Evolutionary conservation across 2,329 filamentous ascomycete species (phyloP), one percentile per base, ranked within the genome.

Genomic region (Parafenestella ontariensis): DNA sequence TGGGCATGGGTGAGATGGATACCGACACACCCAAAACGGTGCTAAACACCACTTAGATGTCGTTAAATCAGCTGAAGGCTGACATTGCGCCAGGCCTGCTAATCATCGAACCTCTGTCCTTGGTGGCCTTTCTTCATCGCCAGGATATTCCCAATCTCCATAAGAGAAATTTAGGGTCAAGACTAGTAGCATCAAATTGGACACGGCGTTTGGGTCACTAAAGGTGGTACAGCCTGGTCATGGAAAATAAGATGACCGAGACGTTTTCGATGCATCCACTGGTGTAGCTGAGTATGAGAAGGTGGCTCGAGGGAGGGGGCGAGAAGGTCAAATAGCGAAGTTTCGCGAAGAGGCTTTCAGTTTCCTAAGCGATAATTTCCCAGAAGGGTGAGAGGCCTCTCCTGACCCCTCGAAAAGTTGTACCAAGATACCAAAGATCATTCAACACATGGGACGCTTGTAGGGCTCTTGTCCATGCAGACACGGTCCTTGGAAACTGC

Each of bases 211-310:
- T 18, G 47, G 47, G 3, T 11, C 40, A 9, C 44, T 58, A 3
- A 46, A 46, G 13, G 33, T n/a, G 36, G 15, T 58, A 54, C 24
- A 46, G 41, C n/a, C 21, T 58, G 17, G 40, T 54, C n/a, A 34
- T 20, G 8, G 42, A 45, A 20, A 41, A 41, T 45, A 45, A 15
- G 15, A 21, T 33, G 20, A 48, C 42, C 2, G 51, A 58, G 47
- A 54, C 54, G 15, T 52, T 50, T 15, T 29, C 46, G 15, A 58
- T 58, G 50, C 55, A 58, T 42, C 34, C 51, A 21, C 31, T 58
- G 23, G 55, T 58, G n/a, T 51, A 58, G 44, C 34, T 58, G n/a
- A 48, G 42, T 31, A 48, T 58, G 51, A 51, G 55, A 23, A 54
- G 53, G 24, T 54, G 50, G 55, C 50, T 58, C 3, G 46, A 54